Conservation (phyloP, 495 filamentous ascomycete species). For the Talaromyces ruber region DNA sequence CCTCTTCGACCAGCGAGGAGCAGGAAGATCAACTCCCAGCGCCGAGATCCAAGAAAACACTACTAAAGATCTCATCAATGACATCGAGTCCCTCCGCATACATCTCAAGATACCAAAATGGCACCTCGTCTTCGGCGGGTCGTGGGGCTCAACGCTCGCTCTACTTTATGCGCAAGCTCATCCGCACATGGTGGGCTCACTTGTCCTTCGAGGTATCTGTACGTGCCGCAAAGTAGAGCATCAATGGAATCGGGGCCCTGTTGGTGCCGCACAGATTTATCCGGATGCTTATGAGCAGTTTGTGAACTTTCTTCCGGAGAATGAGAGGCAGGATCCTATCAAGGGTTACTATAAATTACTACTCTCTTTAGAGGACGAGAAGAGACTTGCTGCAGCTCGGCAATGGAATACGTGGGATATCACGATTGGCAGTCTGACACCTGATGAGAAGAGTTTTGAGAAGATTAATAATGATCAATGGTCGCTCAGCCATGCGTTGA, state of each 20-base stretch:
- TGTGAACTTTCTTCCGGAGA: constrained; percentile 18
- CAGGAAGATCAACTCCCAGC: constrained; percentile 28
- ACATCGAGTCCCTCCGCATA: constrained; percentile 31
- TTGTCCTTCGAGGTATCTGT: constrained; percentile 32
- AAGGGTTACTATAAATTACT: constrained; percentile 28
- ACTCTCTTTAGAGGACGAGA: constrained; percentile 1
- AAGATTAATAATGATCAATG: constrained; percentile 18
- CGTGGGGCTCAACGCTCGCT: constrained; percentile 35
- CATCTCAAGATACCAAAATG: constrained; percentile 35
- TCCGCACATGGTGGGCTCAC: constrained; percentile 22
- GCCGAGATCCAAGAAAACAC: constrained; percentile 36
- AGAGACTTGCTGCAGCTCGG: constrained; percentile 9
- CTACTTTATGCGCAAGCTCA: constrained; percentile 34
- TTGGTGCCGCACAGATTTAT: constrained; percentile 22
- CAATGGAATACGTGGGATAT: constrained; percentile 31
- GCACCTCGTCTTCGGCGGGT: constrained; percentile 39
- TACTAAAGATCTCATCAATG: constrained; percentile 29
- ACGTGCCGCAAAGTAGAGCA: constrained; percentile 22
- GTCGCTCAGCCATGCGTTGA: constrained; percentile 24
- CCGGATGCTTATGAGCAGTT: constrained; percentile 34
- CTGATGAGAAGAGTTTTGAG: constrained; percentile 14
- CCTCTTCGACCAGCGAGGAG: constrained; percentile 39
- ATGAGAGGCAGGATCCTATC: constrained; percentile 21
- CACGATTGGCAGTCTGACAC: constrained; percentile 17
- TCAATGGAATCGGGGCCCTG: constrained; percentile 14